Conservation (phyloP, 495 filamentous ascomycete species). For the Collariella sp. region DNA sequence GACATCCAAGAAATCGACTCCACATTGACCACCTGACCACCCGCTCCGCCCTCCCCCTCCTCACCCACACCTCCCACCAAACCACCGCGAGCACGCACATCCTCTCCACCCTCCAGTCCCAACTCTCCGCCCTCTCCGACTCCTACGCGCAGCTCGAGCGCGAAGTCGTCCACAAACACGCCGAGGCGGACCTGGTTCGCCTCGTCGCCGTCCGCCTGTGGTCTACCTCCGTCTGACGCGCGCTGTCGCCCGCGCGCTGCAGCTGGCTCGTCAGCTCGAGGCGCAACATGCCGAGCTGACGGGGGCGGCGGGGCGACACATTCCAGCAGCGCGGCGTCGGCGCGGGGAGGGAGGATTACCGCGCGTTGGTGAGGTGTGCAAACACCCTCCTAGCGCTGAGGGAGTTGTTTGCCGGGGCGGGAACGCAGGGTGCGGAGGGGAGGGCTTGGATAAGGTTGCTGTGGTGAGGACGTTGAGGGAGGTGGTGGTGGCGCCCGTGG, state of each 20-base stretch:
- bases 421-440: conserved; percentile 55
- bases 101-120: conserved; percentile 61
- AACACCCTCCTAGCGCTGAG: conserved; percentile 65
- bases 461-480: conserved; percentile 58
- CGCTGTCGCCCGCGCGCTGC: conserved; percentile 64
- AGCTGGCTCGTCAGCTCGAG: conserved; percentile 79
- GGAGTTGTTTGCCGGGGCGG: conserved; percentile 57
- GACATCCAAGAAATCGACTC: conserved; percentile 96
- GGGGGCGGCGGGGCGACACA: conserved; percentile 25
- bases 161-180: conserved; percentile 74
- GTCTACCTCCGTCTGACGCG: conserved; percentile 71
- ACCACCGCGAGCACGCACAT: conserved; percentile 59
- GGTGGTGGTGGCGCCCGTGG: conserved; percentile 59
- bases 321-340: conserved; percentile 14
- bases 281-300: conserved; percentile 54
- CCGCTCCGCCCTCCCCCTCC: conserved; percentile 71
- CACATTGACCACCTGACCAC: conserved; percentile 88
- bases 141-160: conserved; percentile 74
- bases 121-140: conserved; percentile 69
- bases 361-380: conserved; percentile 68
- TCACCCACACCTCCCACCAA: conserved; percentile 66
- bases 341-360: conserved; percentile 56
- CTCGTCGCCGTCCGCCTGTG: conserved; percentile 64
- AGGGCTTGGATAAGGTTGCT: conserved; percentile 62
- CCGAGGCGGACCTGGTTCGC: conserved; percentile 69